Evolutionary conservation across 2,329 filamentous ascomycete genomes (phyloP).

Genomic region (Stromatinia cepivora): DNA sequence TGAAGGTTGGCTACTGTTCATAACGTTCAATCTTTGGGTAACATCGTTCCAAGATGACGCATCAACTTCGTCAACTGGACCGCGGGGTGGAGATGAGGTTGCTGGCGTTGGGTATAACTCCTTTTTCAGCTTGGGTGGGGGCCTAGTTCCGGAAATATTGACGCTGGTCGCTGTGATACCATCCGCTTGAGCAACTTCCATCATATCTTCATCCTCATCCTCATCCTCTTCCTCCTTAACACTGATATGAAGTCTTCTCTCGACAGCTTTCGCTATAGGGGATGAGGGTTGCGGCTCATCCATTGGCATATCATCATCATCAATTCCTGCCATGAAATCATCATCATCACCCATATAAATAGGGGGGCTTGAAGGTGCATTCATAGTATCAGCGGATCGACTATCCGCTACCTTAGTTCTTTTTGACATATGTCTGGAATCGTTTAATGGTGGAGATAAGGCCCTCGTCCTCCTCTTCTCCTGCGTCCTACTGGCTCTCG

Average conservation of each 20-base stretch:
- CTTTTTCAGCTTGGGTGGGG: conserved; percentile 73
- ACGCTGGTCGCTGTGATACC: conserved; percentile 70
- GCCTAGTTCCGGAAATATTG: conserved; percentile 80
- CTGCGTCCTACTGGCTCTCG: conserved; percentile 70
- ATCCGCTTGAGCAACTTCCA: conserved; percentile 80
- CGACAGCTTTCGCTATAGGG: conserved; percentile 74
- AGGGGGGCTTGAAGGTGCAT: conserved; percentile 48
- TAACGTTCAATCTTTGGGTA: conserved; percentile 80
- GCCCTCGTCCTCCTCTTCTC: conserved; percentile 77
- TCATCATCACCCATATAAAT: conserved; percentile 56
- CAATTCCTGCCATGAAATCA: conserved; percentile 54
- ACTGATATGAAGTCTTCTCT: conserved; percentile 63
- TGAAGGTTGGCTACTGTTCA: conserved; percentile 69
- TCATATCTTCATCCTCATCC: conserved; percentile 76
- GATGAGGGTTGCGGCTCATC: conserved; percentile 86
- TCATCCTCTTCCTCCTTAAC: conserved; percentile 70
- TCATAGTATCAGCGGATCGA: conserved; percentile 30
- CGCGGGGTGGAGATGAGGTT: conserved; percentile 73
- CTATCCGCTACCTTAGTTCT: conserved; percentile 56
- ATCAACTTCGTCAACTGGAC: conserved; percentile 64
- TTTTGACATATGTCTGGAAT: conserved; percentile 54
- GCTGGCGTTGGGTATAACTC: conserved; percentile 67
- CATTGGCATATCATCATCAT: conserved; percentile 74
- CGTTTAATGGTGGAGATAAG: conserved; percentile 68
- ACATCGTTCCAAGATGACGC: conserved; percentile 86